A percentile compares a stretch with the other conserved stretches of the same genome.
These are phyloP conservation scores for Moesziomyces sp. DNA, from an alignment of 1,284 basidiomycete species.

Conservation along the genomic window DNA sequence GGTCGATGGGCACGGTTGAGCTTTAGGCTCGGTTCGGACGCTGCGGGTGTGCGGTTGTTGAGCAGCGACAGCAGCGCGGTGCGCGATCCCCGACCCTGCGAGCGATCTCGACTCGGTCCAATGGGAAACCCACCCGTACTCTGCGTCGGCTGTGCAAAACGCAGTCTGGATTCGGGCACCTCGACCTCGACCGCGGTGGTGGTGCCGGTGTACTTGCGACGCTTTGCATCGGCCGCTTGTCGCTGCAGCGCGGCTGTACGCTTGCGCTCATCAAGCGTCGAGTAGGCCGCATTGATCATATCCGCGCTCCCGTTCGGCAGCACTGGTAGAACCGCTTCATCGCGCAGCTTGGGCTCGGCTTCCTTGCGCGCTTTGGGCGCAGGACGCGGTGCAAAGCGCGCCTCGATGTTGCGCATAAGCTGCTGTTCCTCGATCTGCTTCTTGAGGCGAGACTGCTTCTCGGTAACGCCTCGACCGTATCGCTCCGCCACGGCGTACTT, in stretches of 20 bases:
- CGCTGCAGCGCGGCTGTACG: slow-evolving; percentile 12
- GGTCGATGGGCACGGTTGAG: slow-evolving; percentile 31
- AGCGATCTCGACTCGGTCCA: too few species aligned
- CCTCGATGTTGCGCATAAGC: slow-evolving; percentile 25
- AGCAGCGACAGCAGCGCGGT: slow-evolving; percentile 28
- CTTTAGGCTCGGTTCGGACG: slow-evolving; percentile 17
- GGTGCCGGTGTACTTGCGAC: slow-evolving; percentile 34
- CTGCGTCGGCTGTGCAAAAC: neutral
- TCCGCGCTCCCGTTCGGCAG: slow-evolving; percentile 33
- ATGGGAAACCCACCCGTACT: too few species aligned
- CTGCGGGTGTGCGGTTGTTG: neutral
- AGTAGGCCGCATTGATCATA: slow-evolving; percentile 40
- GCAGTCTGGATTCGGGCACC: slow-evolving; percentile 9
- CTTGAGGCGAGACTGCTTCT: slow-evolving; percentile 32
- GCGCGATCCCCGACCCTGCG: slow-evolving; percentile 6
- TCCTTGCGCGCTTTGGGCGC: too few species aligned
- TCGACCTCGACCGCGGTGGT: neutral
- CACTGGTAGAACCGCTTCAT: slow-evolving; percentile 5
- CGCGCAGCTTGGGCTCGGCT: neutral
- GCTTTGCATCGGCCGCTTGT: slow-evolving; percentile 5
- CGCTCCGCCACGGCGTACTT: slow-evolving; percentile 37
- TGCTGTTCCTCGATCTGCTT: slow-evolving; percentile 38
- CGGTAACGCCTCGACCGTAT: slow-evolving; percentile 29
- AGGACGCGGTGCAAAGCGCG: slow-evolving; percentile 17
- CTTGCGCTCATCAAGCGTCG: slow-evolving; percentile 38